These are phyloP conservation scores for Ustilago shanxiensis DNA, from an alignment of 1,284 basidiomycete species.

Conservation along the genomic window DNA sequence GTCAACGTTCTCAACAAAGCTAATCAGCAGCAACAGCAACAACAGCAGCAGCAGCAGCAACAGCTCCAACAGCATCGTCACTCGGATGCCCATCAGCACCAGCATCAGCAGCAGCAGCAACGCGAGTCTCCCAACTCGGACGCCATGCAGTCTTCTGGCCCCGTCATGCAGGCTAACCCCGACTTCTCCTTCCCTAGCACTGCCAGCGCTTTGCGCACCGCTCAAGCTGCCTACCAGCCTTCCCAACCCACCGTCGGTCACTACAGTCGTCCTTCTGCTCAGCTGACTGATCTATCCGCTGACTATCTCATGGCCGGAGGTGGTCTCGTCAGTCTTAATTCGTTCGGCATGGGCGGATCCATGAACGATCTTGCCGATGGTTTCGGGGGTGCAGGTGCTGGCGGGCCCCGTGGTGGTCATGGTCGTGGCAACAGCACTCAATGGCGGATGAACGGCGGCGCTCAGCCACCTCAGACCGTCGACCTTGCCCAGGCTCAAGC, in stretches of 20 bases:
- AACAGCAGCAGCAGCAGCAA: constrained; percentile 24
- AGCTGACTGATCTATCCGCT: constrained; percentile 63
- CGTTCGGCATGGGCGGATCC: constrained; percentile 48
- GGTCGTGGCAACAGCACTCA: constrained; percentile 49
- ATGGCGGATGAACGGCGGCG: constrained; percentile 56
- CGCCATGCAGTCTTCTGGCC: constrained; percentile 19
- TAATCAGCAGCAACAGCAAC: constrained; percentile 52
- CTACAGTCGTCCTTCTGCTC: constrained; percentile 64
- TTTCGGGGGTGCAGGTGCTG: constrained; percentile 55
- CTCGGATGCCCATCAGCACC: constrained; percentile 12
- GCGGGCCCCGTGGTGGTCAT: constrained; percentile 46
- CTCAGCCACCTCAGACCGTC: constrained; percentile 42
- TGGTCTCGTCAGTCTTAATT: constrained; percentile 61
- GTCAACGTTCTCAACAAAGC: constrained; percentile 80
- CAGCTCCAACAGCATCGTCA: constrained; percentile 18
- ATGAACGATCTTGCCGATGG: constrained; percentile 64
- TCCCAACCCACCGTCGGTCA: constrained; percentile 43
- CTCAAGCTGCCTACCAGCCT: constrained; percentile 40
- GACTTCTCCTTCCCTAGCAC: constrained; percentile 60
- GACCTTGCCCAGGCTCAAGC: constrained; percentile 77
- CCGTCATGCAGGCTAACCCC: constrained; percentile 55
- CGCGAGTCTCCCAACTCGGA: constrained; percentile 40
- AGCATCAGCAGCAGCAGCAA: constrained; percentile 64
- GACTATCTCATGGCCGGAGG: constrained; percentile 69
- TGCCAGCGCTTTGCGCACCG: constrained; percentile 37